phyloP scores from a whole-genome alignment of 2,329 filamentous ascomycete genomes.

The Cladophialophora exuberans region DNA sequence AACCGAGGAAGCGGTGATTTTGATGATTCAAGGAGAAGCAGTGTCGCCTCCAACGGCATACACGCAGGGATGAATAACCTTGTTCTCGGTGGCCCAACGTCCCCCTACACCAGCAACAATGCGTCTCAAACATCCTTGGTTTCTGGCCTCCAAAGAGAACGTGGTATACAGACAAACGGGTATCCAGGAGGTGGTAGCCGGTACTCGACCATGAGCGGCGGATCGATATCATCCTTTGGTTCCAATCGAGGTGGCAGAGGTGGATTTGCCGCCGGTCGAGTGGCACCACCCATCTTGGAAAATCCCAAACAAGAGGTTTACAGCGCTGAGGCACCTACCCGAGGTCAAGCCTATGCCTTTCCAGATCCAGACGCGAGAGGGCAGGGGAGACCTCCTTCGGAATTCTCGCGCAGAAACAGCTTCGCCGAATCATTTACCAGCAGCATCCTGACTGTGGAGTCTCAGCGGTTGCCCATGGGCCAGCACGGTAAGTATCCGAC shows the following conservation, averaged over 20 bases:
- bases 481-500: slow-evolving; percentile 47
- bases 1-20: slow-evolving; percentile 49
- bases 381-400: slow-evolving; percentile 39
- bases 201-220: slow-evolving; percentile 40
- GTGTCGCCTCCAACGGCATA: slow-evolving; percentile 51
- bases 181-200: slow-evolving; percentile 45
- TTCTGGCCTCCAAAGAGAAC: slow-evolving; percentile 46
- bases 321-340: slow-evolving; percentile 53
- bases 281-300: slow-evolving; percentile 52
- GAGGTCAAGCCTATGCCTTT: slow-evolving; percentile 55
- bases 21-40: slow-evolving; percentile 52
- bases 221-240: slow-evolving; percentile 47
- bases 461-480: slow-evolving; percentile 52
- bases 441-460: slow-evolving; percentile 58
- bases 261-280: slow-evolving; percentile 50
- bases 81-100: slow-evolving; percentile 50
- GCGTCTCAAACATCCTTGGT: slow-evolving; percentile 51
- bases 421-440: slow-evolving; percentile 51
- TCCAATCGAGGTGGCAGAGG: slow-evolving; percentile 42
- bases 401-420: slow-evolving; percentile 50
- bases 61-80: slow-evolving; percentile 54
- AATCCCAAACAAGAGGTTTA: slow-evolving; percentile 55
- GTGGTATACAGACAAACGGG: slow-evolving; percentile 43
- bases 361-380: slow-evolving; percentile 49
- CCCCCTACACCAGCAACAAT: slow-evolving; percentile 47